Base-by-base conservation (phyloP, 2,329 filamentous ascomycete genomes). In the Podosphaera fusca region DNA sequence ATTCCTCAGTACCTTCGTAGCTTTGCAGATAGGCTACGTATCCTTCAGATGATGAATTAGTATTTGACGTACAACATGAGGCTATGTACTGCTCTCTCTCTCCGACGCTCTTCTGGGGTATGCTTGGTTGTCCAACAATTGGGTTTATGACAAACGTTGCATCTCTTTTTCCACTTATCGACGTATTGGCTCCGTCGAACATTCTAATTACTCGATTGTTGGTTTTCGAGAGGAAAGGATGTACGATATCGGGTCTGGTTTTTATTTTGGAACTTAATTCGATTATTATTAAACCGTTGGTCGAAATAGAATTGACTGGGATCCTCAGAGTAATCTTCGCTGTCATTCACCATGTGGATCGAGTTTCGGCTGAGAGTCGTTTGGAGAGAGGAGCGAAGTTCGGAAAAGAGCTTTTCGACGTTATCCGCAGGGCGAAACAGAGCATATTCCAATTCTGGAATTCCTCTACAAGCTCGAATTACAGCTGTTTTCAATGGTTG, bases 121-220 rank as follows among this genome's bases (percentile, higher is more conserved):
- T 52, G 30, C 30, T 52, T 52, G 12, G 50, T 52, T 30, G 50
- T 35, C 50, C 50, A 52, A 52, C 50, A 52, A 36, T 52, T 52
- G 5, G 50, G 21, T 52, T 52, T 35, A 35, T 52, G 8, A 52
- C 50, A 52, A 3, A 52, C 50, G 36, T 52, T 52, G 33, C 50
- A 52, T 2, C 50, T 52, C 50, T 52, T 52, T 52, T 52, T 52
- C 31, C 31, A 52, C 30, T 52, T 34, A 34, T 52, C 7, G 36
- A 12, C 50, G 5, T 52, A 35, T 33, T 52, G 50, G 8, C 36
- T 52, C n/a, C 10, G 30, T 35, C 10, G 30, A 2, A n/a, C 36
- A 34, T 35, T 36, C 36, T 52, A 33, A 30, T 52, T 52, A 35
- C n/a, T 52, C 14, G 36, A 34, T 52, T 30, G 30, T 6, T 2